A percentile compares a stretch with the other conserved stretches of the same genome.
Evolutionary conservation across 192 early-diverging fungal species (phyloP).

Genomic region (Backusella sp.): DNA sequence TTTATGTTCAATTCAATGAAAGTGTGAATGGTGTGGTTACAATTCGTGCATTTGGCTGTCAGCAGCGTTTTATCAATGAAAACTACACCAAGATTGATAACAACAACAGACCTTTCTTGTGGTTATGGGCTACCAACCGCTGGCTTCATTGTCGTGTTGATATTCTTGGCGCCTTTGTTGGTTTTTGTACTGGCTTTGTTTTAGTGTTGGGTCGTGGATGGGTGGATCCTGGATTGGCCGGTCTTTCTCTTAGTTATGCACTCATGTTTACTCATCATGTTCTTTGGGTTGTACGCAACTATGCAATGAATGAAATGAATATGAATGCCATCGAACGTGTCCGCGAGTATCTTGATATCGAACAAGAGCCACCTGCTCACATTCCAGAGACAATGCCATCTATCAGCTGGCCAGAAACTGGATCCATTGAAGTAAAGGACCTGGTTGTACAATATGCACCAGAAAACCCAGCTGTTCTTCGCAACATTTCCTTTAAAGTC

Average conservation of each 20-base stretch:
- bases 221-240: slow-evolving; percentile 86
- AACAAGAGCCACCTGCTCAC: slow-evolving; percentile 67
- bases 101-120: slow-evolving; percentile 85
- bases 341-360: slow-evolving; percentile 77
- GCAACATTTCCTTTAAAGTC: slow-evolving; percentile 68
- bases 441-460: slow-evolving; percentile 81
- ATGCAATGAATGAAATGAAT: slow-evolving; percentile 83
- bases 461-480: slow-evolving; percentile 75
- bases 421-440: slow-evolving; percentile 69
- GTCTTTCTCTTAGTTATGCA: slow-evolving; percentile 82
- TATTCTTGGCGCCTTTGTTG: slow-evolving; percentile 72
- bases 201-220: slow-evolving; percentile 49
- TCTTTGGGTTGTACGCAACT: slow-evolving; percentile 81
- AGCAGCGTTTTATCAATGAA: slow-evolving; percentile 63
- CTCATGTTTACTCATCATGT: slow-evolving; percentile 80
- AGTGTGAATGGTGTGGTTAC: slow-evolving; percentile 73
- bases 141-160: slow-evolving; percentile 90
- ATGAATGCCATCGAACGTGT: slow-evolving; percentile 91
- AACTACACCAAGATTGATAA: slow-evolving; percentile 62
- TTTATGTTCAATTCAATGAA: slow-evolving; percentile 84
- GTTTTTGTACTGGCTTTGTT: slow-evolving; percentile 67
- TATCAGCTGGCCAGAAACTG: slow-evolving; percentile 68
- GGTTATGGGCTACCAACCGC: slow-evolving; percentile 84
- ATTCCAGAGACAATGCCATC: slow-evolving; percentile 30
- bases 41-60: slow-evolving; percentile 81